A percentile compares a stretch with the other conserved stretches of the same genome.
phyloP scores from a whole-genome alignment of 2,329 filamentous ascomycete genomes.

The Clonostachys rhizophaga region DNA sequence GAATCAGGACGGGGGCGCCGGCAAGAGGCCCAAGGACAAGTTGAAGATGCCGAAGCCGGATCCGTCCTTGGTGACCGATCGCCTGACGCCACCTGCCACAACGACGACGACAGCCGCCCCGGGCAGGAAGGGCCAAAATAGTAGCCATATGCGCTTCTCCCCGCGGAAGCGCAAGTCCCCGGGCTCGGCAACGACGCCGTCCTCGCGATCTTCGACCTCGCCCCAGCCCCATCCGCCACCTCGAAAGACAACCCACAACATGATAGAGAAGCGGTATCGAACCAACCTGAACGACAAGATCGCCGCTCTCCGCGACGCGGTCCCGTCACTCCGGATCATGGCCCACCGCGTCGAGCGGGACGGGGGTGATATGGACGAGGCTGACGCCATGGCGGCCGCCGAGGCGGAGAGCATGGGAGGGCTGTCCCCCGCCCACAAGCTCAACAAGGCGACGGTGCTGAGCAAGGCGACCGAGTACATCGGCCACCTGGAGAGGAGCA shows the following conservation, averaged over 20 bases:
- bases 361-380: conserved; percentile 38
- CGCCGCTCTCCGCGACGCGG: conserved; percentile 79
- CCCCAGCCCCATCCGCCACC: conserved; percentile 19
- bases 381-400: conserved; percentile 41
- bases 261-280: conserved; percentile 93
- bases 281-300: conserved; percentile 97
- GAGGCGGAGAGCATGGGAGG: conserved; percentile 69
- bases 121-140: background rate
- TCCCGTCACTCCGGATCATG: conserved; percentile 80
- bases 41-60: background rate
- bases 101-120: background rate
- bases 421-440: conserved; percentile 77
- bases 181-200: conserved; percentile 13
- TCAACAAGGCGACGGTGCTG: conserved; percentile 83
- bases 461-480: conserved; percentile 32
- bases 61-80: too few relatives aligned
- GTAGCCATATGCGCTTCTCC: background rate
- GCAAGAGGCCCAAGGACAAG: background rate
- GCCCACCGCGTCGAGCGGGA: conserved; percentile 51
- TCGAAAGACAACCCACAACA: conserved; percentile 89
- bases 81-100: background rate
- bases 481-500: conserved; percentile 25
- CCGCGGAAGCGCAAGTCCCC: conserved; percentile 23
- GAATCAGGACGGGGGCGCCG: background rate
- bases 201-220: conserved; percentile 12